Evolutionary conservation across 2,329 filamentous ascomycete species (phyloP), one percentile per base, ranked within the genome.

Genomic region (Diaporthe eres): DNA sequence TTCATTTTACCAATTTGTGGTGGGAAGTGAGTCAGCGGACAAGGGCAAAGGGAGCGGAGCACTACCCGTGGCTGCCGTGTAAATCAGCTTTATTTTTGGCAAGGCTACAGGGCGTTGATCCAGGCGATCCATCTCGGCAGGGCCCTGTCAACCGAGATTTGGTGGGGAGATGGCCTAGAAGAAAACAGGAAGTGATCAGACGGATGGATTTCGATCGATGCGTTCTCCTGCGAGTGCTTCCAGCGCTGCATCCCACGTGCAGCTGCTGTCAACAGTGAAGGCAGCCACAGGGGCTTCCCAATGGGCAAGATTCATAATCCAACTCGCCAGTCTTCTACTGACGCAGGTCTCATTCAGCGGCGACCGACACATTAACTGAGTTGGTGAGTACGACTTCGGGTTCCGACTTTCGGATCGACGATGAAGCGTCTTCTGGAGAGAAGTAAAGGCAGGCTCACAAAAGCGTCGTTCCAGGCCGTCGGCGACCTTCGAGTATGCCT

Each of bases 91-190:
- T 75, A 76, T 76, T 74, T 70, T 74, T 74, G 72, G 60, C 44
- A 51, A 37, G 58, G 71, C 55, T 42, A 42, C n/a, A 42, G n/a
- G 65, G n/a, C 49, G 65, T 70, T 71, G 63, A 74, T 71, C 74
- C 34, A 58, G 71, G 37, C 55, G 74, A 74, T 76, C 74, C 63
- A 74, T 74, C 61, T 71, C 63, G 74, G 74, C 53, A 71, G 28
- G 47, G 71, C 31, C 55, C 61, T 49, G 53, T 31, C 47, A 74
- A 57, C 37, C 74, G 74, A 76, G 55, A 49, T 74, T 68, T 67
- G 61, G 28, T 70, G 71, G 72, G 13, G 49, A 55, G n/a, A 55
- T n/a, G 71, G 58, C 15, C 39, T 67, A 47, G 39, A 17, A 28
- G 31, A 34, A 42, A 65, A 47, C 47, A 61, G 71, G 55, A 39